Evolutionary conservation across 768 basidiomycete species (phyloP).

Genomic region (Megacollybia marginata): DNA sequence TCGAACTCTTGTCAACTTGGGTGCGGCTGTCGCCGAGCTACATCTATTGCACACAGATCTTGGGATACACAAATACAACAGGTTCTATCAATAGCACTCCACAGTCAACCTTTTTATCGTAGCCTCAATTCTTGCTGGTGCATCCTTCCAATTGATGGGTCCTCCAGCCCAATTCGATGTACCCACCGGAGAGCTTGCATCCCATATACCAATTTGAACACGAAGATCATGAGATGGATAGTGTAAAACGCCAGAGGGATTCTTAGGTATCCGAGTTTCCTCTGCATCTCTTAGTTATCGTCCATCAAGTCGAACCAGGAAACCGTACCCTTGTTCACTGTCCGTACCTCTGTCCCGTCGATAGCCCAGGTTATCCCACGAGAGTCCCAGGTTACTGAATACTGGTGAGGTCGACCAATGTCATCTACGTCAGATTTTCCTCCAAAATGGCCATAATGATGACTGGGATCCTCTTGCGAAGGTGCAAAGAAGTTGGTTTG

Average conservation of each 20-base stretch:
- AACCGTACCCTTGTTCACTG: conserved; percentile 17
- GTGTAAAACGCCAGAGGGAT: conserved; percentile 23
- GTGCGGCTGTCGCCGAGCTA: too few species aligned
- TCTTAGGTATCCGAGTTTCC: conserved; percentile 21
- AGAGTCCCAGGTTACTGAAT: conserved; percentile 32
- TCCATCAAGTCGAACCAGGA: background rate
- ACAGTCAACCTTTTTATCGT: conserved; percentile 26
- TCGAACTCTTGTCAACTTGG: too few species aligned
- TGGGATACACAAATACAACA: too few species aligned
- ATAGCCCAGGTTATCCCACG: conserved; percentile 33
- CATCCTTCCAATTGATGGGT: conserved; percentile 31
- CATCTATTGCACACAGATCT: too few species aligned
- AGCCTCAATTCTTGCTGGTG: conserved; percentile 24
- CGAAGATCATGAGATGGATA: conserved; percentile 30
- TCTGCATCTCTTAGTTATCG: background rate
- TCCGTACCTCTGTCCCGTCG: conserved; percentile 26
- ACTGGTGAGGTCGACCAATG: conserved; percentile 19
- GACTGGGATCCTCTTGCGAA: conserved; percentile 16
- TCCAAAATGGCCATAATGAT: conserved; percentile 30
- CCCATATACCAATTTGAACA: conserved; percentile 39
- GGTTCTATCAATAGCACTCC: conserved; percentile 19
- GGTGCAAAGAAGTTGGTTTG: conserved; percentile 36
- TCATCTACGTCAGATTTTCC: conserved; percentile 20
- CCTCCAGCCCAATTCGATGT: conserved; percentile 37
- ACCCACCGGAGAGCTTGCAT: conserved; percentile 31